Evolutionary conservation across 163 green algal species (phyloP), one percentile per base, ranked within the genome.

Genomic region (Chlamydomonas reinhardtii): DNA sequence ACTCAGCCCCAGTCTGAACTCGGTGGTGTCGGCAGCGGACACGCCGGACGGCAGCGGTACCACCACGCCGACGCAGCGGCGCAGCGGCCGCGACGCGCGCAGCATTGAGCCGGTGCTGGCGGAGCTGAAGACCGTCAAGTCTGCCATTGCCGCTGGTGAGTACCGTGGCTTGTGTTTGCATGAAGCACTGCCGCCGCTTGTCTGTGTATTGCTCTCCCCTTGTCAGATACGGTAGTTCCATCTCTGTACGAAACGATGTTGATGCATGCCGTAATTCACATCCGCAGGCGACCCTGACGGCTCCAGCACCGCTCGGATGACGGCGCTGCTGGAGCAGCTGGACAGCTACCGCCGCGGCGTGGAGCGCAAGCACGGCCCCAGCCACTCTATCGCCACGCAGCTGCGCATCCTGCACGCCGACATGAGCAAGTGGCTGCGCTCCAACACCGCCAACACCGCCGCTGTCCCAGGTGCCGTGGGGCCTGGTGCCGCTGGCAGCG

Each of bases 361-460:
- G 54, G 87, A 86, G 59, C 39, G 37, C 0, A 59, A 64, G 52
- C 87, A 91, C 68, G 74, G 87, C 29, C 74, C 62, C 54, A 6
- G 25, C 4, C 81, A 91, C 81, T 72, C 65, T 39, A 69, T 91
- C 20, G 87, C 70, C 56, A 65, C 43, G 56, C 87, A 88, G 74
- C 87, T 91, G 68, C 59, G 81, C 59, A 59, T 83, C n/a, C 80
- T 91, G 66, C 81, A 91, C 37, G 48, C 29, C 16, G 81, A 91
- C 56, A 86, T 91, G 74, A 73, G 35, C 74, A 88, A 85, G 54
- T 91, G 87, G 87, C 39, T 88, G n/a, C 74, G 32, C 12, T 34
- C 68, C 19, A 37, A 12, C 71, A 43, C 61, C 61, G 72, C 43
- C 31, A 52, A 34, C 9, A 52, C 66, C 2, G 78, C 65, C 17